Base-by-base conservation (phyloP, 208 protist species). In the Vickermania spadyakhi region DNA sequence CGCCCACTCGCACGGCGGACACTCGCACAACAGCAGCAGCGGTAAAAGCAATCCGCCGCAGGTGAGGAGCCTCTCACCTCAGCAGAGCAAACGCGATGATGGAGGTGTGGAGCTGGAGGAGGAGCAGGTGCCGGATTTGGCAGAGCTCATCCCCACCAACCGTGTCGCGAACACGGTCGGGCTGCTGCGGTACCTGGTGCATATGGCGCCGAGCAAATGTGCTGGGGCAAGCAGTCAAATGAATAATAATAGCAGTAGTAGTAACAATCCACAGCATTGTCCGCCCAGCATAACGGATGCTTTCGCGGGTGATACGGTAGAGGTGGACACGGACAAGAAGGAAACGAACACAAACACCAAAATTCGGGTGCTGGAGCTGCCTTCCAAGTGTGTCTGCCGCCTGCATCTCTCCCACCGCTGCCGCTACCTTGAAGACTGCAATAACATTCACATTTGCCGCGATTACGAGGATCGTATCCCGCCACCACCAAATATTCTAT, bases 391-490 rank as follows among this genome's bases (percentile, higher is more conserved):
- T 61, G 83, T 95, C 45, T 95, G 89, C 68, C 79, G 89, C 26
- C 76, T 95, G 25, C 89, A 95, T 65, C 66, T 91, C 23, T 75
- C 83, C 11, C 86, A 90, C 60, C 84, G 85, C 61, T 95, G 89
- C 73, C 85, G 86, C 13, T 95, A 95, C 71, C 66, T 91, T 5
- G 83, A 93, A 52, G 85, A 95, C 65, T 95, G 89, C 75, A 95
- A 95, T 64, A 95, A 95, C 65, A 89, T 95, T 54, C 89, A 95
- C 69, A 77, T 95, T 54, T 95, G 89, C 72, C 89, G 84, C 58
- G 83, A 91, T 66, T 89, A 79, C 57, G 83, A 94, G 52, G 51
- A 80, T 13, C 79, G 70, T 31, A 72, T 93, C 52, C 86, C 86
- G 56, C 86, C 81, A 2, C 84, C 86, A 23, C 79, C 82, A 23